These are phyloP conservation scores for Mychonastes homosphaera DNA, from an alignment of 139 green algal genomes.

Conservation along the genomic window DNA sequence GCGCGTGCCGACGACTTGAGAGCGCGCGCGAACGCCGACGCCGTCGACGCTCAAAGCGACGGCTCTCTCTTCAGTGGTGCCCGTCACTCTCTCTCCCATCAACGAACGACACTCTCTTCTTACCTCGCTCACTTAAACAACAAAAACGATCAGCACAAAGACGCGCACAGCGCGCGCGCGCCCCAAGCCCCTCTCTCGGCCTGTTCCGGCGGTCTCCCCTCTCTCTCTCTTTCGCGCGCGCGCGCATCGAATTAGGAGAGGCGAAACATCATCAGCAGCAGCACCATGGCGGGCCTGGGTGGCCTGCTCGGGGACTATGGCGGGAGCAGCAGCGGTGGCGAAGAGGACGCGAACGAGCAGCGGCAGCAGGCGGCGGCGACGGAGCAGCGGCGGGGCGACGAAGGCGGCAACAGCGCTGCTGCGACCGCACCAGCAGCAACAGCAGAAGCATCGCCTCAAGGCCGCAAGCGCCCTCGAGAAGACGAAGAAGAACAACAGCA, in stretches of 20 bases:
- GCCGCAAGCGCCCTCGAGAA: neutral
- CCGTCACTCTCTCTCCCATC: no score
- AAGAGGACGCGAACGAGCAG: constrained; percentile 24
- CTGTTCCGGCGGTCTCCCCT: no score
- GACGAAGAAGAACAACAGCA: constrained; percentile 1
- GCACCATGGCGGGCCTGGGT: constrained; percentile 18
- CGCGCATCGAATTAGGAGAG: neutral
- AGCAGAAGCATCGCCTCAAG: no score
- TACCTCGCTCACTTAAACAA: neutral
- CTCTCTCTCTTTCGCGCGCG: no score
- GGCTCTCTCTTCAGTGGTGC: no score
- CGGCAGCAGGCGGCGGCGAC: no score
- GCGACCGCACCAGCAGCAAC: no score
- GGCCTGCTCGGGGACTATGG: constrained; percentile 37
- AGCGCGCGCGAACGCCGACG: no score
- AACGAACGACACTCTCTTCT: neutral
- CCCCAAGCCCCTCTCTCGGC: no score
- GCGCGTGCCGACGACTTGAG: no score
- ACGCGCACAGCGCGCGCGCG: neutral
- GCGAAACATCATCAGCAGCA: neutral
- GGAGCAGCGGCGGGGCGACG: constrained; percentile 1
- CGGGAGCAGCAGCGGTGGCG: constrained; percentile 21
- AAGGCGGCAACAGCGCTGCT: no score
- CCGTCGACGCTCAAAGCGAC: no score
- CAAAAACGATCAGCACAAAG: neutral